Evolutionary conservation across 805 yeast genomes (phyloP).

Genomic region (Kodamaea neixiangensis): DNA sequence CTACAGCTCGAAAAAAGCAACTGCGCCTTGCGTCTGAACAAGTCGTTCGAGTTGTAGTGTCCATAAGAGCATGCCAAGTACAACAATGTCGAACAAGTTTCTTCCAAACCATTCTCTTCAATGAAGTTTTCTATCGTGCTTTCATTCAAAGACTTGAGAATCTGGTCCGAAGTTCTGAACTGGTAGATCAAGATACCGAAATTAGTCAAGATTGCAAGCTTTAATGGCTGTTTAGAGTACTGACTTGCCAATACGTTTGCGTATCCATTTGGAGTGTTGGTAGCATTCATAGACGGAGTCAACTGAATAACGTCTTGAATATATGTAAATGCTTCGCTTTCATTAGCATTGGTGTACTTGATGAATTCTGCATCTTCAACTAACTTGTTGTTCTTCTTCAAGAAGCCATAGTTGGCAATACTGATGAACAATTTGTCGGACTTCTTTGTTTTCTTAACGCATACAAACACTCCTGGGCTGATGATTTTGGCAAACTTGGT

Average conservation of each 20-base stretch:
- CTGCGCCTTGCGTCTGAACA: conserved; percentile 48
- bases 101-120: conserved; percentile 80
- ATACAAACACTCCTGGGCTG: conserved; percentile 85
- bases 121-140: conserved; percentile 67
- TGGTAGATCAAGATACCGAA: conserved; percentile 76
- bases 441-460: conserved; percentile 52
- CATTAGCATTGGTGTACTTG: conserved; percentile 26
- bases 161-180: conserved; percentile 76
- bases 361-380: conserved; percentile 81
- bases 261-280: conserved; percentile 76
- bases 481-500: conserved; percentile 61
- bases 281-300: conserved; percentile 69
- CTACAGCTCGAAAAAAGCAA: conserved; percentile 56
- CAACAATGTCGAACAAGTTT: conserved; percentile 86
- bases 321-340: conserved; percentile 25
- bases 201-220: conserved; percentile 80
- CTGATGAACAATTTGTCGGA: conserved; percentile 64
- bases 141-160: conserved; percentile 69
- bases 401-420: conserved; percentile 81
- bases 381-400: conserved; percentile 69
- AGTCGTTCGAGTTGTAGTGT: conserved; percentile 49
- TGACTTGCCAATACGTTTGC: conserved; percentile 88
- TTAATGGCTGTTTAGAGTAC: conserved; percentile 64
- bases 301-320: conserved; percentile 75
- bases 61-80: conserved; percentile 78